Evolutionary conservation across 257 asterid species (phyloP), one percentile per base, ranked within the genome.

Genomic region (Buddleja alternifolia): DNA sequence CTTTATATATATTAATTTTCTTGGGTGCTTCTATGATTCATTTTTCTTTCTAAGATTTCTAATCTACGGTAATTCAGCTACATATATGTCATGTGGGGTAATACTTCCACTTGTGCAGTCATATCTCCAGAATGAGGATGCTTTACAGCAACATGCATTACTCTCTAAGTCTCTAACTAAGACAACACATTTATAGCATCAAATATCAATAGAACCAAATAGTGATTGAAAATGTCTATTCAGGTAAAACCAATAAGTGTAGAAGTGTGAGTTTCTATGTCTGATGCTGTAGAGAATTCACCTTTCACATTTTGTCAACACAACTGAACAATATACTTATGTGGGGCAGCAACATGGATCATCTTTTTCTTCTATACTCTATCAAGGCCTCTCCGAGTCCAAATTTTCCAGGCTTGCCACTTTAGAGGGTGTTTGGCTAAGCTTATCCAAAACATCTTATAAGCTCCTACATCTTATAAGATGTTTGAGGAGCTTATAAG

Each of bases 51-150:
- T 5, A 5, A 29, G 34, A 1, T 29, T 29, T 10, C 40, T 39
- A 39, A 7, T 36, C 8, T 36, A 52, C 10, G 24, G 15, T 40
- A 21, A 25, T 50, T 52, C 41, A 51, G 46, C 41, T 70, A 17
- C 25, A n/a, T 29, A 25, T 12, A 17, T 12, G 37, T 20, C 48
- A 36, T 63, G 48, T 23, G 19, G 12, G 29, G 25, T 72, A 66
- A 32, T 72, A 51, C 72, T 68, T 73, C 51, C 62, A 44, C 7
- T 52, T 54, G 53, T 52, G 73, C 66, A 51, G 51, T 73, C 54
- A 29, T 65, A 57, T 42, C 57, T 60, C 68, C 66, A 21, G 24
- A 62, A 51, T 61, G 19, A 9, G 19, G 21, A 62, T 68, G 45
- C 50, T 51, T 19, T 24, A 25, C 40, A 45, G 60, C 34, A 42